phyloP scores from a whole-genome alignment of 2,329 filamentous ascomycete genomes.

The Claviceps citrina region DNA sequence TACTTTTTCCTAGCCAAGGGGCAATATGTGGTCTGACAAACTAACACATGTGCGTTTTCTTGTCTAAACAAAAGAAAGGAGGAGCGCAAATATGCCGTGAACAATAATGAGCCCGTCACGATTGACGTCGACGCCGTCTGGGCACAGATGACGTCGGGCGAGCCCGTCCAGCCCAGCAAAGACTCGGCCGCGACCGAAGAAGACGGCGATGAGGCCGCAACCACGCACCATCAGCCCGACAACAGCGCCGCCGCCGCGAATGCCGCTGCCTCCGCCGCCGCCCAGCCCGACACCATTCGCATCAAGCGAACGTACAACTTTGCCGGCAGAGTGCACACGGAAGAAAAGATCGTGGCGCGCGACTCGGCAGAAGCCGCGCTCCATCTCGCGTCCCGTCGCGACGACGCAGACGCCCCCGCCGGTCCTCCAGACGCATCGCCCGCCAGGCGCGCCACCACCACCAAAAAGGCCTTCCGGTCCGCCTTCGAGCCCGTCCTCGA shows the following conservation, averaged over 20 bases:
- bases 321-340: conserved; percentile 54
- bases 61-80: too few relatives aligned
- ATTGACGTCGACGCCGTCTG: conserved; percentile 58
- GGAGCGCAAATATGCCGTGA: conserved; percentile 37
- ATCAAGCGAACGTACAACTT: conserved; percentile 63
- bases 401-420: conserved; percentile 18
- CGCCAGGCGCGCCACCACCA: conserved; percentile 31
- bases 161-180: conserved; percentile 3
- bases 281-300: conserved; percentile 31
- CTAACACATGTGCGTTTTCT: too few relatives aligned
- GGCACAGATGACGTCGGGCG: conserved; percentile 45
- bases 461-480: conserved; percentile 44
- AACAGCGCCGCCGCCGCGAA: background rate
- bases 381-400: conserved; percentile 37
- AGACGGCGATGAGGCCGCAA: conserved; percentile 6
- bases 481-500: conserved; percentile 44
- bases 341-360: conserved; percentile 52
- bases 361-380: conserved; percentile 51
- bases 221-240: conserved; percentile 14
- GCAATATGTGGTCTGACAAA: too few relatives aligned
- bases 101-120: conserved; percentile 44
- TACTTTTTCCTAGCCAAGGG: too few relatives aligned
- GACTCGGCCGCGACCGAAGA: background rate
- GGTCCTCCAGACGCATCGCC: conserved; percentile 14
- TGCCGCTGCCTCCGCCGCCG: background rate